Evolutionary conservation across 1,139 yeast genomes (phyloP).

Genomic region (Suhomyces coccinellae): DNA sequence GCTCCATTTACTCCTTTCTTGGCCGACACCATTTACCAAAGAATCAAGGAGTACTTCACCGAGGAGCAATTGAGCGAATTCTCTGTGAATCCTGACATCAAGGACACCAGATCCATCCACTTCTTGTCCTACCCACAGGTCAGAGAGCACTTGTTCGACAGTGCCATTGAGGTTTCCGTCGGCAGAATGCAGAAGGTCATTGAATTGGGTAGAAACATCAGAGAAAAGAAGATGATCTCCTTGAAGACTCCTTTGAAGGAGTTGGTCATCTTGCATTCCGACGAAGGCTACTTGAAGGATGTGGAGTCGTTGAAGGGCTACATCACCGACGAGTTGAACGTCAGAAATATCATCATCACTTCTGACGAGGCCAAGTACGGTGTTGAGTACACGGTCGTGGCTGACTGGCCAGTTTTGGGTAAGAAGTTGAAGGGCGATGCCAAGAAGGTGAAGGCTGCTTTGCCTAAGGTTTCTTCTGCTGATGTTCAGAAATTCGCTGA

Average conservation of each 20-base stretch:
- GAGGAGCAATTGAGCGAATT: conserved; percentile 50
- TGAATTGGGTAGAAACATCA: conserved; percentile 92
- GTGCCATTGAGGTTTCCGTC: conserved; percentile 77
- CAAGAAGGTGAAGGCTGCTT: conserved; percentile 89
- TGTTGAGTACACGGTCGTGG: conserved; percentile 90
- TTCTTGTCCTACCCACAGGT: conserved; percentile 87
- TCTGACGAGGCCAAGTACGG: conserved; percentile 90
- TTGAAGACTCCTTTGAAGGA: conserved; percentile 93
- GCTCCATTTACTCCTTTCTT: conserved; percentile 98
- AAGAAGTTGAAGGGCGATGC: conserved; percentile 94
- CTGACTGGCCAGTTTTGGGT: conserved; percentile 99
- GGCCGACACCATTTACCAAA: conserved; percentile 85
- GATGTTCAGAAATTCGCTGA: conserved; percentile 77
- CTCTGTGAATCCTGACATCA: conserved; percentile 39
- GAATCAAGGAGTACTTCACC: conserved; percentile 62
- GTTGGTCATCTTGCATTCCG: conserved; percentile 82
- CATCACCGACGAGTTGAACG: conserved; percentile 87
- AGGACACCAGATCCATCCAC: conserved; percentile 84
- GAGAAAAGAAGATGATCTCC: conserved; percentile 93
- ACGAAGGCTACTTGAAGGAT: conserved; percentile 71
- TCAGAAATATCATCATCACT: conserved; percentile 84
- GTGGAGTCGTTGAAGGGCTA: conserved; percentile 75
- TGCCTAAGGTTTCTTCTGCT: conserved; percentile 76
- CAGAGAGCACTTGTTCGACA: conserved; percentile 80
- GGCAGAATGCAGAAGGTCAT: conserved; percentile 96